Base-by-base conservation (phyloP, 2,329 filamentous ascomycete species). In the Colletotrichum incanum region DNA sequence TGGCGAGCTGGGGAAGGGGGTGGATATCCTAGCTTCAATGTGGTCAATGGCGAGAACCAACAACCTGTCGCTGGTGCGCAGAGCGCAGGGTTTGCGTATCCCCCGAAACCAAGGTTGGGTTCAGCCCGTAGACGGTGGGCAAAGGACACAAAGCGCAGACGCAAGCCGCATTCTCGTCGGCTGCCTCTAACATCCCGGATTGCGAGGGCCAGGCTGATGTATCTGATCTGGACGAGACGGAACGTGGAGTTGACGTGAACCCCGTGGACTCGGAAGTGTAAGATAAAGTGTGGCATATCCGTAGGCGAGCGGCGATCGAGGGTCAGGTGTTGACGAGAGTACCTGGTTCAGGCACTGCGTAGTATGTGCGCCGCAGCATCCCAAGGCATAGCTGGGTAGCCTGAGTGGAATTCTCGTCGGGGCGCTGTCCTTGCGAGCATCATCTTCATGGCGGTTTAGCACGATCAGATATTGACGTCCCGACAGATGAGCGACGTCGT, bases 401-500 rank as follows among this genome's bases (percentile, higher is more conserved):
- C 50, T 50, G 50, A 58, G 55, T 58, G 31, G 14, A 12, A n/a
- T 16, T 20, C 50, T 68, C 37, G 18, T 68, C 37, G 18, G 28
- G 56, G 50, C 52, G 58, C 58, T 63, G 58, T 68, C 68, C 68
- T 50, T 71, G 68, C 58, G 56, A 63, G 50, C 65, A 71, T 68
- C 56, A 60, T 49, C 39, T 67, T 67, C 39, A 43, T 61, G 54
- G 55, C 18, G n/a, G 47, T 7, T 39, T 69, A 59, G 60, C 34
- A 52, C 34, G 45, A 65, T 50, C 61, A 65, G 31, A 67, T 61
- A 41, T 61, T 62, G 45, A 23, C 47, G 63, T 61, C 56, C 64
- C 47, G 56, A 39, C 63, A 71, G 47, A 49, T 55, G 49, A 55
- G 39, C 23, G 39, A 41, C 31, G 52, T 59, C 14, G 50, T 14